Percentiles rank a stretch among this genome's conserved stretches.
Conservation (phyloP, 2,329 filamentous ascomycete genomes). For the Phoma herbarum region DNA sequence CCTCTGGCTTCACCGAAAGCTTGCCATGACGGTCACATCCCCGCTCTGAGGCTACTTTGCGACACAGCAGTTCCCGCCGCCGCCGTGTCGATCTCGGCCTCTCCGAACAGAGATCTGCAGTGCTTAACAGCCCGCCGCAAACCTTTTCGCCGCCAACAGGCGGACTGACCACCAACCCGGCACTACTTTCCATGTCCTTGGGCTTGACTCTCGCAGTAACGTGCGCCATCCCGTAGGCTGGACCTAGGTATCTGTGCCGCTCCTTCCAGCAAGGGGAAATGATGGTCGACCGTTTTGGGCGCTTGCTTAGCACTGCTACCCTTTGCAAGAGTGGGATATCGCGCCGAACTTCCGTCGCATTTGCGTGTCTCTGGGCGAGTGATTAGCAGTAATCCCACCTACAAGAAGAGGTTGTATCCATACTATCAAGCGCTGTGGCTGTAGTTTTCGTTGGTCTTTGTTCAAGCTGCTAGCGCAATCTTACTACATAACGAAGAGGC, state of each 20-base stretch:
- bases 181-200: conserved; percentile 2
- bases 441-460: not conserved
- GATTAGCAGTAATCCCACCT: conserved; percentile 2
- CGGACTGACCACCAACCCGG: not conserved
- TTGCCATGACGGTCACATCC: conserved; percentile 6
- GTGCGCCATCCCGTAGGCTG: conserved; percentile 15
- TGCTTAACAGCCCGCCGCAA: not conserved
- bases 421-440: conserved; percentile 13
- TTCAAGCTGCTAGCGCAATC: not conserved
- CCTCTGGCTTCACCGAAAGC: conserved; percentile 1
- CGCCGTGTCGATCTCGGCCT: conserved; percentile 15
- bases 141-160: not conserved
- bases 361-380: conserved; percentile 1
- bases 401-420: not conserved
- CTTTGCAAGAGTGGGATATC: not conserved
- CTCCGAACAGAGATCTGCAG: conserved; percentile 17
- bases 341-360: not conserved
- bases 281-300: conserved; percentile 15
- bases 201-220: conserved; percentile 8
- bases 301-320: conserved; percentile 10
- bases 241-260: not conserved
- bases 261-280: conserved; percentile 9
- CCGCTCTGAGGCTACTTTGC: conserved; percentile 4
- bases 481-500: not conserved
- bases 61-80: conserved; percentile 2